Evolutionary conservation across 352 stramenopile species (phyloP).

Genomic region (Phytopythium cucurbitacearum): DNA sequence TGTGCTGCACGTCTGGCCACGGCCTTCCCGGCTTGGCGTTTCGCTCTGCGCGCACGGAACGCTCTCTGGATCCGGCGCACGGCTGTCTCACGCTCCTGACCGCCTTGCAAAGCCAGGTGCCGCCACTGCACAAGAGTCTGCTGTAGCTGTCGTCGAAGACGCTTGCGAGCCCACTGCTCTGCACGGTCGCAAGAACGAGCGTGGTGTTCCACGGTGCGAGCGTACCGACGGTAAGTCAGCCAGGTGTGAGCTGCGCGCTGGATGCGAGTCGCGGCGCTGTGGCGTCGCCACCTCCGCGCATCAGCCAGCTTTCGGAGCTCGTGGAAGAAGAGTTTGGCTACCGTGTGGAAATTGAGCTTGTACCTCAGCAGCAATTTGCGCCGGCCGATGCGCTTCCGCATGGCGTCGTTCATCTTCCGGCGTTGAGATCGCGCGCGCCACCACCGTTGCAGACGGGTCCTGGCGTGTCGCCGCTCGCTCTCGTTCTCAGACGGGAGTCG

Average conservation of each 20-base stretch:
- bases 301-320: slow-evolving; percentile 30
- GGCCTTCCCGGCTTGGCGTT: slow-evolving; percentile 29
- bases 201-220: slow-evolving; percentile 24
- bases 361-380: slow-evolving; percentile 9
- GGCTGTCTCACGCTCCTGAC: slow-evolving; percentile 16
- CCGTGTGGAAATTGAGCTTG: slow-evolving; percentile 24
- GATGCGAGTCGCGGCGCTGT: slow-evolving; percentile 40
- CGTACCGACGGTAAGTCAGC: slow-evolving; percentile 40
- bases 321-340: slow-evolving; percentile 43
- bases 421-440: slow-evolving; percentile 12
- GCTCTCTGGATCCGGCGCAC: slow-evolving; percentile 42
- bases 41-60: slow-evolving; percentile 38
- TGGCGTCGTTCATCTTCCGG: slow-evolving; percentile 4
- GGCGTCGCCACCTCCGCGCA: slow-evolving; percentile 22
- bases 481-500: slow-evolving; percentile 27
- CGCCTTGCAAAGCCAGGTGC: slow-evolving; percentile 5
- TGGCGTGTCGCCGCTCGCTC: slow-evolving; percentile 12
- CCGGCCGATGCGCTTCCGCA: slow-evolving; percentile 4
- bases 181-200: slow-evolving; percentile 8
- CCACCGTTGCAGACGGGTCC: slow-evolving; percentile 32
- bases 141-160: slow-evolving; percentile 18
- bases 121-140: slow-evolving; percentile 14
- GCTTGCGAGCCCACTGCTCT: slow-evolving; percentile 7
- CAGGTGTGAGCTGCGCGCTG: slow-evolving; percentile 37
- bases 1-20: slow-evolving; percentile 52